These are phyloP conservation scores for Trichocomaceae sp. DNA, from an alignment of 2,329 filamentous ascomycete genomes.

Conservation along the genomic window DNA sequence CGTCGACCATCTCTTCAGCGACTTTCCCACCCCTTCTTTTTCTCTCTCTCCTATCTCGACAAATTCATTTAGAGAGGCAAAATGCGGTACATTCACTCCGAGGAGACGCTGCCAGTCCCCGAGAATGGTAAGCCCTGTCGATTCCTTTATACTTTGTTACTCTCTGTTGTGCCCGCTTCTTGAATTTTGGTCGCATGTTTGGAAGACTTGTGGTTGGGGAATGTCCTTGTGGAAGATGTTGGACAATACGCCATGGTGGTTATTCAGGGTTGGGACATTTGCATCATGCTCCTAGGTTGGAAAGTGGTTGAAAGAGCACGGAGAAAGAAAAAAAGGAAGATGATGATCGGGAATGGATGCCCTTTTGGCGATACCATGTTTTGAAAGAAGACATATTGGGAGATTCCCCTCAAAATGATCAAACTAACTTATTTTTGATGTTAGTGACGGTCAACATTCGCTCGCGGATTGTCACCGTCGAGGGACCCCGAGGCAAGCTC, in stretches of 20 bases:
- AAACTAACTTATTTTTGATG: constrained; percentile 13
- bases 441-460: constrained; percentile 97
- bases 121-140: constrained; percentile 73
- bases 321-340: background rate
- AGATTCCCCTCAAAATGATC: background rate
- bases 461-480: constrained; percentile 91
- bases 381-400: background rate
- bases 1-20: constrained; percentile 31
- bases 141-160: background rate
- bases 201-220: background rate
- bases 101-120: constrained; percentile 91
- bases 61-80: constrained; percentile 48
- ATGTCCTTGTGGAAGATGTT: background rate
- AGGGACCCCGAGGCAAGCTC: constrained; percentile 96
- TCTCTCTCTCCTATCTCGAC: constrained; percentile 29
- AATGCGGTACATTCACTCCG: constrained; percentile 99
- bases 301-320: background rate
- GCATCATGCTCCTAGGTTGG: background rate
- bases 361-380: background rate
- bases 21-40: constrained; percentile 23
- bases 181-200: background rate
- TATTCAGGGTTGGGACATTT: background rate
- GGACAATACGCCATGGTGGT: background rate
- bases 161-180: background rate
- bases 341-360: background rate